Percentiles rank a stretch among this genome's conserved stretches.
Evolutionary conservation across 768 basidiomycete genomes (phyloP).

Genomic region (Amyloporia xantha): DNA sequence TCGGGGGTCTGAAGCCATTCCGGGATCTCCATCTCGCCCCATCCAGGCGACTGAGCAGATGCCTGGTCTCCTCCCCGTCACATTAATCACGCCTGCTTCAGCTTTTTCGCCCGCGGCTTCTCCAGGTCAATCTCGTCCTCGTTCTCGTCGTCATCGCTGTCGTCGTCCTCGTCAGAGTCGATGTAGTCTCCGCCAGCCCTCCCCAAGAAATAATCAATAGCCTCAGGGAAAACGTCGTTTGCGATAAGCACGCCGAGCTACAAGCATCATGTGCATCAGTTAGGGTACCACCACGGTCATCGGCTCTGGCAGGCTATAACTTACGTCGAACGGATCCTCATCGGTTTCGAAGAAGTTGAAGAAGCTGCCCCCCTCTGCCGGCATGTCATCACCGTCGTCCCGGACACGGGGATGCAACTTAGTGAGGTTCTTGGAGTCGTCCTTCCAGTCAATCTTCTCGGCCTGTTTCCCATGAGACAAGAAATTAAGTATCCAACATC

Average conservation of each 20-base stretch:
- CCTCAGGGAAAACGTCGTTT: constrained; percentile 75
- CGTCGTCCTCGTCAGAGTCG: constrained; percentile 61
- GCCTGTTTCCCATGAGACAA: constrained; percentile 32
- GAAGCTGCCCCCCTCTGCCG: constrained; percentile 72
- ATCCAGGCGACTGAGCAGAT: too few species aligned
- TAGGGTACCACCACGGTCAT: not conserved
- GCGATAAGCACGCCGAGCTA: constrained; percentile 70
- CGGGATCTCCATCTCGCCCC: not conserved
- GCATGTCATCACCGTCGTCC: constrained; percentile 55
- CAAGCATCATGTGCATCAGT: constrained; percentile 9
- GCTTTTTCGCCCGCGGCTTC: constrained; percentile 73
- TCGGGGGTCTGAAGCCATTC: not conserved
- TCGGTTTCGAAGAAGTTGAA: constrained; percentile 81
- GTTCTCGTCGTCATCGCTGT: constrained; percentile 67
- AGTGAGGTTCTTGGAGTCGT: constrained; percentile 66
- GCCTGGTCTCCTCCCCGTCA: not conserved
- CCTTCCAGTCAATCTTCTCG: constrained; percentile 76
- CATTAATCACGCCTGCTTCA: constrained; percentile 42
- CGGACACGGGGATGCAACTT: constrained; percentile 66
- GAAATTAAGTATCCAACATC: not conserved
- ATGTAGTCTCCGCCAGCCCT: constrained; percentile 50
- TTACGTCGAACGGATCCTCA: constrained; percentile 62
- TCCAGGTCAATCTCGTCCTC: constrained; percentile 86
- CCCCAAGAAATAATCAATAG: constrained; percentile 78
- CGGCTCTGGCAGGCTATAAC: constrained; percentile 19